Conservation (phyloP, 495 filamentous ascomycete species). For the Echria macrotheca region DNA sequence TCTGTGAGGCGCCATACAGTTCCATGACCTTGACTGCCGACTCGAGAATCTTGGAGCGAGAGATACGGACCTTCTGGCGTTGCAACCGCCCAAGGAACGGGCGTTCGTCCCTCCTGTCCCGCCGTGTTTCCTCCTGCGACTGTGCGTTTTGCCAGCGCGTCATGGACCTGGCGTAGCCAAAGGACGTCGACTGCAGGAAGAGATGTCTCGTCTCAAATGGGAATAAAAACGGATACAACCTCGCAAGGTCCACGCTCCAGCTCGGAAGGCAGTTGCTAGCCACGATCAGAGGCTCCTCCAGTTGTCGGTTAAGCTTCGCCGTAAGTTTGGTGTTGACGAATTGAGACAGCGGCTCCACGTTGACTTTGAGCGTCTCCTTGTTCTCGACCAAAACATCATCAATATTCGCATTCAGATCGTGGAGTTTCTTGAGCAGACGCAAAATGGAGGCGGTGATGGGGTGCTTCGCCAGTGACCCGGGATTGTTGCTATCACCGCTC, state of each 20-base stretch:
- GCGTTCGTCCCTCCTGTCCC: slow-evolving; percentile 81
- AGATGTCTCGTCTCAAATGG: slow-evolving; percentile 97
- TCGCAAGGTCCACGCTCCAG: slow-evolving; percentile 97
- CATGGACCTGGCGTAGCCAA: slow-evolving; percentile 97
- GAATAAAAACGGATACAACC: slow-evolving; percentile 96
- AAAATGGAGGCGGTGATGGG: slow-evolving; percentile 81
- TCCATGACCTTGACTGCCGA: slow-evolving; percentile 99
- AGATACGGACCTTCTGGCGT: slow-evolving; percentile 96
- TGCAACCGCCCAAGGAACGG: slow-evolving; percentile 91
- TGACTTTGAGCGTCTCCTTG: slow-evolving; percentile 62
- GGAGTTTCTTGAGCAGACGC: slow-evolving; percentile 81
- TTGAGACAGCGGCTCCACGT: slow-evolving; percentile 78
- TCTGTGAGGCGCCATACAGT: slow-evolving; percentile 90
- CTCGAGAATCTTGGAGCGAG: slow-evolving; percentile 84
- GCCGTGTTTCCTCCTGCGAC: slow-evolving; percentile 67
- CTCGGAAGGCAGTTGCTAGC: slow-evolving; percentile 93
- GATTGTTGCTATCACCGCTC: slow-evolving; percentile 54
- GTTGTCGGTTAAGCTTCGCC: slow-evolving; percentile 94
- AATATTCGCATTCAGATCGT: slow-evolving; percentile 89
- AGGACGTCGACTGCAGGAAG: slow-evolving; percentile 96
- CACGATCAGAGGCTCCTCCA: slow-evolving; percentile 97
- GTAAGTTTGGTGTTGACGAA: slow-evolving; percentile 99
- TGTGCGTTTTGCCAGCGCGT: slow-evolving; percentile 93
- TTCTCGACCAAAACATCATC: slow-evolving; percentile 95
- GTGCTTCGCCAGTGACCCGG: slow-evolving; percentile 78